Percentiles rank a stretch among this genome's conserved stretches.
Conservation (phyloP, 2,329 filamentous ascomycete genomes). For the Fusarium dlaminii region DNA sequence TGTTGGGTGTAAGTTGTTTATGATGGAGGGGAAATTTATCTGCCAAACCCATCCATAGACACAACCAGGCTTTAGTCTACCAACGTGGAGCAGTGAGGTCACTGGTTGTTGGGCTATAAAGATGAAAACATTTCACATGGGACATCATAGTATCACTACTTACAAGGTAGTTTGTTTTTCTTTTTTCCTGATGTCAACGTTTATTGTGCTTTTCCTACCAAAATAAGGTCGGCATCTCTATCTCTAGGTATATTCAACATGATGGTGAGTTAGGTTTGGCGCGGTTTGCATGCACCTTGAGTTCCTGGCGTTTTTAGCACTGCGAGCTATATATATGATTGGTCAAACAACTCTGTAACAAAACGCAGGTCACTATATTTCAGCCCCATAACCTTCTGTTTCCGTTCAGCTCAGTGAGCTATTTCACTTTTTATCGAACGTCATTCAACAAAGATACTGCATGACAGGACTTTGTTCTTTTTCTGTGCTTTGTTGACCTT, state of each 20-base stretch:
- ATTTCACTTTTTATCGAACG: constrained; percentile 1
- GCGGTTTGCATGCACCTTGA: not conserved
- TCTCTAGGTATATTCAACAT: not conserved
- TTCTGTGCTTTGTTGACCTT: not conserved
- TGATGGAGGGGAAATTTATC: constrained; percentile 14
- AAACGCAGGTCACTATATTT: not conserved
- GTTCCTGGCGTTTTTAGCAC: not conserved
- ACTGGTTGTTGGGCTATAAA: not conserved
- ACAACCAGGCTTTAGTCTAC: not conserved
- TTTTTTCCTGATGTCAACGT: not conserved
- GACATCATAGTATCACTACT: not conserved
- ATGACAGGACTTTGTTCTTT: not conserved
- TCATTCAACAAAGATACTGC: not conserved
- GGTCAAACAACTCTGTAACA: not conserved
- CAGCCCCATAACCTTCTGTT: not conserved
- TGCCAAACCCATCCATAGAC: not conserved
- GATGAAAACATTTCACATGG: not conserved
- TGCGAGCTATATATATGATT: not conserved
- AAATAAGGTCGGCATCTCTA: not conserved
- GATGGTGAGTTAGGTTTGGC: not conserved
- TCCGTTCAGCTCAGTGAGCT: not conserved
- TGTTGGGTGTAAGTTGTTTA: not conserved
- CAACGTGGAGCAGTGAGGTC: not conserved
- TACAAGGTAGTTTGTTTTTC: not conserved
- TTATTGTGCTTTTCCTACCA: not conserved